Evolutionary conservation across 2,329 filamentous ascomycete species (phyloP), one percentile per base, ranked within the genome.

Genomic region (Diaporthe sp.): DNA sequence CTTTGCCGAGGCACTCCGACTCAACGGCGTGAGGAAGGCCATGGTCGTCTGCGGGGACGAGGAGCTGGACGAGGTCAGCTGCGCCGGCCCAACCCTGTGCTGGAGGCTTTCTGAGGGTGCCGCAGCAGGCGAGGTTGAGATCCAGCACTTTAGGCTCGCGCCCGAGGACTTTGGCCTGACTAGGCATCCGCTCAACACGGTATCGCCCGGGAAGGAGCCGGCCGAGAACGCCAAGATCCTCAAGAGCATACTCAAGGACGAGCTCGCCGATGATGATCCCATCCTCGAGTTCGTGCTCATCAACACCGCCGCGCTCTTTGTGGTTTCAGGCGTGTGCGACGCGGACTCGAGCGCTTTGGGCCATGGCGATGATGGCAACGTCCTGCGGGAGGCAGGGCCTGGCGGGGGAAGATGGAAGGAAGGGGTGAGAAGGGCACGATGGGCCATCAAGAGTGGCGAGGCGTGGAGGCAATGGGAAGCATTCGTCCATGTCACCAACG

Each of bases 371-470:
- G 94, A 96, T 80, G 94, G 95, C 0, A 88, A 92, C 57, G 95
- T 98, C 62, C 90, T 98, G 77, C 91, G 86, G 22, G 96, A 98
- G 82, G 88, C 93, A 65, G 96, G 97, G 0, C 96, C 96, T 7
- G 96, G 94, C 15, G 94, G 94, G 19, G 91, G 94, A 74, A 90
- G 96, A 81, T 99, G 97, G 97, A 99, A 98, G 86, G 96, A 98
- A 82, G 97, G 96, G 71, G 91, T 98, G 19, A 89, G 96, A 79
- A 90, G 95, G 82, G 97, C 97, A 22, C 92, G 93, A 80, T 97
- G 95, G 94, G 95, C 95, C 15, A 90, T 99, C 65, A 91, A 92
- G 84, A 98, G 95, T 83, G 95, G 96, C 62, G 92, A 93, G 82
- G 95, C 96, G n/a, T 92, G 94, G 88, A 92, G 88, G 82, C 92